Percentiles rank a stretch among this genome's conserved stretches.
Evolutionary conservation across 345 rosid genomes (phyloP).

Genomic region (Salix koriyanagi): DNA sequence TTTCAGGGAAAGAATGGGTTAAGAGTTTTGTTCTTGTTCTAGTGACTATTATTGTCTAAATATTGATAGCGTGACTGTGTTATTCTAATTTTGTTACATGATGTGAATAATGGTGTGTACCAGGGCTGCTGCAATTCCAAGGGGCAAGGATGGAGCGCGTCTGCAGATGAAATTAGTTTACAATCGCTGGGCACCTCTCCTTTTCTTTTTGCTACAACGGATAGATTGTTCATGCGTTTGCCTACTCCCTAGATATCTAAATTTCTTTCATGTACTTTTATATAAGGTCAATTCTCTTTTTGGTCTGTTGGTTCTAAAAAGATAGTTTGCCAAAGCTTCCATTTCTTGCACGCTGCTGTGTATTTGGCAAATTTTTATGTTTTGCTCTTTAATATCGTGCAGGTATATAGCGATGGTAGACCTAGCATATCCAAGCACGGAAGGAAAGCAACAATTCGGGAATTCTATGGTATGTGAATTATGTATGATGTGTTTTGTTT

Average conservation of each 20-base stretch:
- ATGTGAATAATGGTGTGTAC: neutral
- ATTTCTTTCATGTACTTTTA: slow-evolving; percentile 73
- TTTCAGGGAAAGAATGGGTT: neutral
- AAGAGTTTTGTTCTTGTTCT: neutral
- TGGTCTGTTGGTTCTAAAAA: slow-evolving; percentile 9
- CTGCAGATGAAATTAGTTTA: slow-evolving; percentile 87
- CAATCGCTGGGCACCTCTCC: slow-evolving; percentile 78
- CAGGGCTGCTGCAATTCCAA: slow-evolving; percentile 89
- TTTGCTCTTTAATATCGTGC: slow-evolving; percentile 9
- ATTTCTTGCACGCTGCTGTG: neutral
- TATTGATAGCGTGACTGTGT: neutral
- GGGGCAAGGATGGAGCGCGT: slow-evolving; percentile 61
- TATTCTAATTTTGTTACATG: slow-evolving; percentile 1
- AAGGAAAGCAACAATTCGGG: slow-evolving; percentile 84
- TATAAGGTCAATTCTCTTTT: slow-evolving; percentile 57
- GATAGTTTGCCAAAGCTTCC: neutral
- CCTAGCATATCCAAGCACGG: slow-evolving; percentile 50
- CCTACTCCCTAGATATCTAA: slow-evolving; percentile 76
- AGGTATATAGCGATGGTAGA: slow-evolving; percentile 67
- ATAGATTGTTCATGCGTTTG: slow-evolving; percentile 73
- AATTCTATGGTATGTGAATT: slow-evolving; percentile 64
- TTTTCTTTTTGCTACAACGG: slow-evolving; percentile 74
- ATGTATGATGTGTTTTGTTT: neutral
- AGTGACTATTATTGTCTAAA: neutral
- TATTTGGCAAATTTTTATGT: slow-evolving; percentile 4